Evolutionary conservation across 1,139 yeast species (phyloP), one percentile per base, ranked within the genome.

Genomic region (Hanseniaspora sp.): DNA sequence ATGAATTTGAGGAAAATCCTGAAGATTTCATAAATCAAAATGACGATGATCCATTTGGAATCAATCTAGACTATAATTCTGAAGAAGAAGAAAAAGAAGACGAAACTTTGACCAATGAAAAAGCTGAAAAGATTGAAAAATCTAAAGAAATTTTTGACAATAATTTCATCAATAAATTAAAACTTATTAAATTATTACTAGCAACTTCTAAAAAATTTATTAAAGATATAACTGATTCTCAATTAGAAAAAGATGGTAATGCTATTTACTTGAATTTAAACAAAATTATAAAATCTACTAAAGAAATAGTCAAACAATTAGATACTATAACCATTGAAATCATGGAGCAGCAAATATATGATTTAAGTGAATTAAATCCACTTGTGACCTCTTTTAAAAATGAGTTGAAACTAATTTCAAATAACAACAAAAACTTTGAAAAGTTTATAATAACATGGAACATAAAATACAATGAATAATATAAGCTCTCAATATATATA

Each of bases 1-100:
- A 70, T 15, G 85, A 79, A 57, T 83, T 88, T 86, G 64, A 79
- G 0, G 76, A 78, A 56, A 74, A 81, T 59, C 90, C 90, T 0
- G 70, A 69, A 39, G 45, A 44, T 12, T 51, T 44, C 12, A 33
- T 44, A 3, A 45, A 45, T 15, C 70, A 70, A 5, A 73, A 71
- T 48, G 72, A 69, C 53, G 74, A 70, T 33, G 82, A 79, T 67
- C 71, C 71, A 6, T 71, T 71, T 54, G 69, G 70, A 6, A 43
- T 70, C 3, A 63, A 62, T 31, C 62, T 58, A 30, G 59, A 52
- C 17, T 49, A 37, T 30, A 42, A 44, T n/a, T 73, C 68, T 37
- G 69, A 63, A 9, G 73, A 69, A 3, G 68, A 62, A 3, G 71
- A 67, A 0, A 68, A 64, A 3, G 6, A 15, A 11, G 71, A 65